Evolutionary conservation across 768 basidiomycete genomes (phyloP).

Genomic region (Boletus pseudo-olivaceus): DNA sequence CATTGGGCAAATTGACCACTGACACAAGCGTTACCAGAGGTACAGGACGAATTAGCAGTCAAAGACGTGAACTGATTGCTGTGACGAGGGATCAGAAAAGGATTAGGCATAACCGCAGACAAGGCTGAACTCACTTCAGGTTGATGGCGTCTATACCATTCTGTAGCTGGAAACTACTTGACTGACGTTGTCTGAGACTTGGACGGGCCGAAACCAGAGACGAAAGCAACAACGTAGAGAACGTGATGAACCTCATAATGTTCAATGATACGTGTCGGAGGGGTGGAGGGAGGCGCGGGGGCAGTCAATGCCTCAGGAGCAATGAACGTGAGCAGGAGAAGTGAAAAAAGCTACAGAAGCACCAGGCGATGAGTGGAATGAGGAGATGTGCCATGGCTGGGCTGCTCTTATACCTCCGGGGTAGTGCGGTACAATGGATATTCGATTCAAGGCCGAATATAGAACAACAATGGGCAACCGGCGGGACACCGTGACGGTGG

Average conservation of each 20-base stretch:
- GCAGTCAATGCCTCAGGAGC: constrained; percentile 26
- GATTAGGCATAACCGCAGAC: not conserved
- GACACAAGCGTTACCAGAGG: constrained; percentile 46
- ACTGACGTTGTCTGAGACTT: constrained; percentile 29
- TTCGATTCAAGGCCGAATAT: not conserved
- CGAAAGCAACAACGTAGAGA: constrained; percentile 32
- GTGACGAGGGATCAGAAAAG: constrained; percentile 2
- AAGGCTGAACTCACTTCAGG: constrained; percentile 35
- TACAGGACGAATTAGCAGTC: constrained; percentile 33
- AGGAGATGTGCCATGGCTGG: not conserved
- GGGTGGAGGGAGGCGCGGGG: constrained; percentile 1
- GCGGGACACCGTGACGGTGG: constrained; percentile 1
- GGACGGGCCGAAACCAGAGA: constrained; percentile 35
- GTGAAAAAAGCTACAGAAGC: not conserved
- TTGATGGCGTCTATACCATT: constrained; percentile 43
- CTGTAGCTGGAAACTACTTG: constrained; percentile 28
- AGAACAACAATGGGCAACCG: constrained; percentile 13
- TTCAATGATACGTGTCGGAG: not conserved
- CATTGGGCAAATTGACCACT: constrained; percentile 53
- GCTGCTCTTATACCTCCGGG: constrained; percentile 17
- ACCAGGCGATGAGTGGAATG: not conserved
- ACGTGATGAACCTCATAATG: constrained; percentile 38
- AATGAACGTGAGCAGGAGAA: constrained; percentile 5
- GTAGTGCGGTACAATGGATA: too few species aligned
- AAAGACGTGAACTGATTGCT: constrained; percentile 22